Evolutionary conservation across 495 filamentous ascomycete genomes (phyloP).

Genomic region (Talaromyces liani): DNA sequence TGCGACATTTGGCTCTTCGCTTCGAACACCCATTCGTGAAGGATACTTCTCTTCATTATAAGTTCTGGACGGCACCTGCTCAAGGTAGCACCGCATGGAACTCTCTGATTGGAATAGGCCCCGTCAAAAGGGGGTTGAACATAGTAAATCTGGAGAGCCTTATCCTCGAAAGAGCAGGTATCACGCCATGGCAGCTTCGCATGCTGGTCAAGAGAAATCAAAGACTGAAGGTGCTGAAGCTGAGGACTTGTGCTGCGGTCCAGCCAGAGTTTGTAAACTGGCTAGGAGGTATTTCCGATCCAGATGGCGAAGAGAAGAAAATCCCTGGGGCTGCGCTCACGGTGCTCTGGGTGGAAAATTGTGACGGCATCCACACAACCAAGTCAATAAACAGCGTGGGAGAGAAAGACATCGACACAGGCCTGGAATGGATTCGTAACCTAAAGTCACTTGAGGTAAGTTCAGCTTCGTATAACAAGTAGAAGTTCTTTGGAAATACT

Average conservation of each 20-base stretch:
- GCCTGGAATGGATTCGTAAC: conserved; percentile 22
- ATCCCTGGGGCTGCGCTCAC: conserved; percentile 19
- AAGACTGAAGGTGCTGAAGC: conserved; percentile 17
- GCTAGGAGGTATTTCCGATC: conserved; percentile 17
- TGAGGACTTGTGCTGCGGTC: conserved; percentile 25
- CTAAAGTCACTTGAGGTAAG: conserved; percentile 19
- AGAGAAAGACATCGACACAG: conserved; percentile 12
- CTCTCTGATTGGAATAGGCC: conserved; percentile 19
- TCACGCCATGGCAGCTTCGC: conserved; percentile 28
- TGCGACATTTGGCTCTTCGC: conserved; percentile 26
- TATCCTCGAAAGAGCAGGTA: conserved; percentile 24
- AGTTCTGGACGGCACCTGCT: conserved; percentile 20
- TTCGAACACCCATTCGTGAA: conserved; percentile 31
- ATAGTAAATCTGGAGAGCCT: conserved; percentile 19
- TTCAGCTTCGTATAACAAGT: not conserved
- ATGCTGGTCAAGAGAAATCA: conserved; percentile 26
- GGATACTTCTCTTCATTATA: conserved; percentile 19
- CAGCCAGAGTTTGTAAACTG: conserved; percentile 27
- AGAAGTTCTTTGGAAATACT: not conserved
- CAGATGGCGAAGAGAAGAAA: conserved; percentile 5
- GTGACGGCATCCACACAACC: conserved; percentile 9
- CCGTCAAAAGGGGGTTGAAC: conserved; percentile 11
- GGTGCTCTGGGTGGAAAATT: conserved; percentile 24
- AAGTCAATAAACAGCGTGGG: conserved; percentile 6
- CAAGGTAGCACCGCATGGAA: conserved; percentile 28